Conservation (phyloP, 2,329 filamentous ascomycete genomes). For the Aspergillus pseudotamarii region DNA sequence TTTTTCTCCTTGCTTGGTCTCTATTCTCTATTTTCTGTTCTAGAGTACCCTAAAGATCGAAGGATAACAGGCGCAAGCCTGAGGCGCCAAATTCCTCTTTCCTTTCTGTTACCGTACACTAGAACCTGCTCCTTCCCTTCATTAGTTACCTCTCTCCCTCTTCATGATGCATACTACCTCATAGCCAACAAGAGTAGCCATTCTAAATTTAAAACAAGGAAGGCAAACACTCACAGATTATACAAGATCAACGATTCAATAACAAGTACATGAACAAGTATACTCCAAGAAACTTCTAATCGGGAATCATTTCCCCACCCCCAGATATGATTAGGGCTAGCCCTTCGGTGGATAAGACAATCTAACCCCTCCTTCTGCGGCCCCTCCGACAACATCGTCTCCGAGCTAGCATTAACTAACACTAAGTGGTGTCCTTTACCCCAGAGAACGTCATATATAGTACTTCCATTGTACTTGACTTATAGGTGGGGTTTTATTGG, state of each 20-base stretch:
- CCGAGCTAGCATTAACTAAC: neutral
- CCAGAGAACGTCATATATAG: too few relatives aligned
- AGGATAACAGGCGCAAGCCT: neutral
- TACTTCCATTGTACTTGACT: neutral
- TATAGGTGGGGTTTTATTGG: neutral
- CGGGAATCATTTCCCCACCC: neutral
- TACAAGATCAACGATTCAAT: neutral
- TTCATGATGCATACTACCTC: neutral
- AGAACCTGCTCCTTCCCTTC: neutral
- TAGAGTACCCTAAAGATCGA: neutral
- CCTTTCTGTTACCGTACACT: too few relatives aligned
- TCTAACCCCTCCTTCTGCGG: neutral
- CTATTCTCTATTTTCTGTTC: neutral
- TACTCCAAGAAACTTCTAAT: neutral
- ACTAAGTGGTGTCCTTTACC: too few relatives aligned
- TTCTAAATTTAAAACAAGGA: neutral
- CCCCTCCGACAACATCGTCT: neutral
- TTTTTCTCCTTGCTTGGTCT: neutral
- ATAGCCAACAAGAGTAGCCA: neutral
- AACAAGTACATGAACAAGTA: neutral
- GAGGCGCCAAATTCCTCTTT: neutral
- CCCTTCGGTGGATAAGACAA: neutral
- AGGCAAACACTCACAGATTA: neutral
- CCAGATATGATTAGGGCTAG: slow-evolving; percentile 4
- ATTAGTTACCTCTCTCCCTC: neutral